Percentiles rank a stretch among this genome's conserved stretches.
phyloP scores from a whole-genome alignment of 495 filamentous ascomycete species.

The Xeromyces bisporus region DNA sequence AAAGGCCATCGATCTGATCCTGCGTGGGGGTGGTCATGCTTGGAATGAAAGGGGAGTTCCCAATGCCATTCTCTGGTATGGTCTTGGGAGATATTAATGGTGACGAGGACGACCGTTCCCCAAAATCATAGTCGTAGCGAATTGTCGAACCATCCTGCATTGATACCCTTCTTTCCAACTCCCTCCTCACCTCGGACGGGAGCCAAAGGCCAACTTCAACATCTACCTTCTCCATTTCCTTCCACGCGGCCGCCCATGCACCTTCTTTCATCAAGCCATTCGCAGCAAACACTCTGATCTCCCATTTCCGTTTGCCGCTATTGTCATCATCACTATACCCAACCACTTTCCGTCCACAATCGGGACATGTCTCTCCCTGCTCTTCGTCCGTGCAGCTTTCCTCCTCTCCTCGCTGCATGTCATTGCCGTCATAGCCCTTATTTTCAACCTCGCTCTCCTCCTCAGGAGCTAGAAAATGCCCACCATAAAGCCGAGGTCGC shows the following conservation, averaged over 20 bases:
- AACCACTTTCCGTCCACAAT: conserved; percentile 39
- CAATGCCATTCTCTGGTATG: conserved; percentile 2
- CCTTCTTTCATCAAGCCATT: conserved; percentile 86
- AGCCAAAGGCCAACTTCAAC: conserved; percentile 71
- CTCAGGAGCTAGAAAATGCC: conserved; percentile 41
- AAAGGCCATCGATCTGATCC: conserved; percentile 8
- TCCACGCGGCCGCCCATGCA: conserved; percentile 88
- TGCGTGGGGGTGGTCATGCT: background rate
- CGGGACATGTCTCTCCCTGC: conserved; percentile 40
- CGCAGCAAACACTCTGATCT: conserved; percentile 77
- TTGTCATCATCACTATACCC: conserved; percentile 16
- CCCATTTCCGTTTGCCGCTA: conserved; percentile 42
- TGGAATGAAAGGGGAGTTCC: background rate
- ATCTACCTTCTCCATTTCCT: conserved; percentile 93
- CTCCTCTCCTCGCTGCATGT: conserved; percentile 22
- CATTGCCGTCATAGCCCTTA: conserved; percentile 27
- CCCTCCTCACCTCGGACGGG: conserved; percentile 32
- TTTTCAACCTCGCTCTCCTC: conserved; percentile 25
- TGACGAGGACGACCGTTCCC: no score
- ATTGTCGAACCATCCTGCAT: conserved; percentile 10
- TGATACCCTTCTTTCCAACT: conserved; percentile 29
- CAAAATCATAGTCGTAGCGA: conserved; percentile 3
- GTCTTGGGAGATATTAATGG: conserved; percentile 7
- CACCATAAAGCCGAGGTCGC: conserved; percentile 55
- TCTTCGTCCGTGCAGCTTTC: conserved; percentile 21